A percentile compares a stretch with the other conserved stretches of the same genome.
These are phyloP conservation scores for Colletotrichum viniferum DNA, from an alignment of 2,329 filamentous ascomycete genomes.

Conservation along the genomic window DNA sequence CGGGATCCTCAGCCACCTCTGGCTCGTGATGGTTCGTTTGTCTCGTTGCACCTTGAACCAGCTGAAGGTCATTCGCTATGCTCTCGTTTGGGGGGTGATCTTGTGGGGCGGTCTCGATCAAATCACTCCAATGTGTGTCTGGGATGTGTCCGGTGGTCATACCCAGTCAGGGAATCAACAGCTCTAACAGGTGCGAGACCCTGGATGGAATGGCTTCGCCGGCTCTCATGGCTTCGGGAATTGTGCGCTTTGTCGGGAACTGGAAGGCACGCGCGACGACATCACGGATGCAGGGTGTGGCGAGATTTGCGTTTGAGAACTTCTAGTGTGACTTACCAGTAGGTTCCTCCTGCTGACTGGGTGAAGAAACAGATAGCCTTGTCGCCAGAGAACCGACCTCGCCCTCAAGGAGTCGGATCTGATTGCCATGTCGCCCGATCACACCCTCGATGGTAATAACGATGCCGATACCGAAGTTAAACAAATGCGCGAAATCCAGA, in stretches of 20 bases:
- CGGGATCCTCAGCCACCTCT: neutral
- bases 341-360: constrained; percentile 4
- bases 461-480: too few relatives aligned
- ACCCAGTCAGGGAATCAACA: neutral
- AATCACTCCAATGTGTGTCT: neutral
- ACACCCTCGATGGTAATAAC: too few relatives aligned
- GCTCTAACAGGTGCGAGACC: neutral
- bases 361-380: neutral
- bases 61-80: neutral
- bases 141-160: neutral
- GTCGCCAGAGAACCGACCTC: neutral
- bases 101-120: neutral
- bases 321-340: neutral
- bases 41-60: neutral
- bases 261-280: neutral
- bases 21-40: neutral
- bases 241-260: neutral
- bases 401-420: accelerated
- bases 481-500: too few relatives aligned
- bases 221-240: neutral
- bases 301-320: neutral
- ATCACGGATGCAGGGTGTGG: neutral
- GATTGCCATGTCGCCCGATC: too few relatives aligned
- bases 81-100: neutral
- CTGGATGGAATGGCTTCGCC: neutral